Evolutionary conservation across 257 asterid species (phyloP).

Genomic region (Gentiana macrophylla): DNA sequence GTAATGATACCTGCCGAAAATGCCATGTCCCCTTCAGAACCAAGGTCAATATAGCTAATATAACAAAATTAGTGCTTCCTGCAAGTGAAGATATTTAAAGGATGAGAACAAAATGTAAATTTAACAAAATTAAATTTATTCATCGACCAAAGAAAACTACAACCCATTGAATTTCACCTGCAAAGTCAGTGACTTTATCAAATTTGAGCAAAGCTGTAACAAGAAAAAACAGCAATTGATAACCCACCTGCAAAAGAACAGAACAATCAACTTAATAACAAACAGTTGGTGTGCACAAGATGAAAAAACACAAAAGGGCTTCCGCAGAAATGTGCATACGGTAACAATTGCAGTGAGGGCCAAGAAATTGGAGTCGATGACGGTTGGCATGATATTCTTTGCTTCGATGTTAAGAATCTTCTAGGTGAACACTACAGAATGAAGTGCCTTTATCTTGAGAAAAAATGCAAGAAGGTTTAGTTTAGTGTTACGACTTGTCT

Average conservation of each 20-base stretch:
- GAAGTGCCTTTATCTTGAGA: neutral
- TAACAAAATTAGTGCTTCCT: slow-evolving; percentile 87
- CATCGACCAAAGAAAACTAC: neutral
- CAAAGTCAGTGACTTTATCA: slow-evolving; percentile 96
- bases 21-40: slow-evolving; percentile 81
- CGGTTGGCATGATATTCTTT: slow-evolving; percentile 43
- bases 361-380: slow-evolving; percentile 75
- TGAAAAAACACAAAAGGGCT: neutral
- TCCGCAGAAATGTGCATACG: slow-evolving; percentile 20
- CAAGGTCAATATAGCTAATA: slow-evolving; percentile 77
- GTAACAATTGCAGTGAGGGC: slow-evolving; percentile 93
- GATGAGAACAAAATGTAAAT: no score
- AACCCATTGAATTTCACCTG: slow-evolving; percentile 35
- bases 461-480: neutral
- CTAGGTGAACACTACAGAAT: no score
- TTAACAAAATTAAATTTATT: no score
- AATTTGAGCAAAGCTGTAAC: slow-evolving; percentile 80
- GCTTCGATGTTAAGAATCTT: no score
- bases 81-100: neutral
- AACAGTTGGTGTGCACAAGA: neutral
- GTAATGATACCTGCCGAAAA: slow-evolving; percentile 61
- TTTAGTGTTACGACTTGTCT: no score
- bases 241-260: slow-evolving; percentile 63
- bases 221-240: slow-evolving; percentile 69
- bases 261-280: neutral